A percentile compares a stretch with the other conserved stretches of the same genome.
Evolutionary conservation across 306 rosid genomes (phyloP).

Genomic region (Neltuma alba): DNA sequence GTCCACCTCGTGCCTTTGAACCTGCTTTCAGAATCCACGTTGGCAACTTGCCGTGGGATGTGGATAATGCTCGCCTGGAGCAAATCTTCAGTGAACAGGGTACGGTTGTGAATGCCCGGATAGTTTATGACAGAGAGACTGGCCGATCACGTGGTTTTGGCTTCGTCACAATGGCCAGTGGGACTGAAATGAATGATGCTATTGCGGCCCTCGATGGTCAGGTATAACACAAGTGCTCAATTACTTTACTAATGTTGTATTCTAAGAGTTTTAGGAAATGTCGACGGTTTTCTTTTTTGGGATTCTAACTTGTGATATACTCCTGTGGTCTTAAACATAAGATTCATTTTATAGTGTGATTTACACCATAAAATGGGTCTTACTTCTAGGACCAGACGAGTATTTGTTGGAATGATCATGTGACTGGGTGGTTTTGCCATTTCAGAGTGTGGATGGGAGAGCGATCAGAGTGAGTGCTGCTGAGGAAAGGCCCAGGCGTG

Average conservation of each 20-base stretch:
- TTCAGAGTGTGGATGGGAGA: constrained; percentile 85
- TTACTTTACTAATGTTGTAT: constrained; percentile 3
- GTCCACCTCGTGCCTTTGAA: constrained; percentile 52
- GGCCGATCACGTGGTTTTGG: constrained; percentile 96
- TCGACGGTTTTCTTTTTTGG: no score
- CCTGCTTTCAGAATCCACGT: constrained; percentile 62
- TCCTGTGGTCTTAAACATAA: no score
- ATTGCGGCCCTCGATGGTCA: constrained; percentile 94
- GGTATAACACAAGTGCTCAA: constrained; percentile 48
- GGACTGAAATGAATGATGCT: constrained; percentile 75
- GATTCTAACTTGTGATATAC: constrained; percentile 19
- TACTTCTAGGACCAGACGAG: no score
- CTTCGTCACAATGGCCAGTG: constrained; percentile 78
- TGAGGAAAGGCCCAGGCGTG: constrained; percentile 77
- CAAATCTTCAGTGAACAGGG: constrained; percentile 83
- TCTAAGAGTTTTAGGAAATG: background rate
- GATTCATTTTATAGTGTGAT: no score
- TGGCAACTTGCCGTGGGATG: constrained; percentile 93
- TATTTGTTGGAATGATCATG: constrained; percentile 4
- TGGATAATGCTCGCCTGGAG: constrained; percentile 67
- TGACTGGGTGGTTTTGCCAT: constrained; percentile 31
- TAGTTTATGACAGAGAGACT: constrained; percentile 84
- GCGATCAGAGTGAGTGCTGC: constrained; percentile 90
- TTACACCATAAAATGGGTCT: no score
- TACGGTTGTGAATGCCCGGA: constrained; percentile 68